These are phyloP conservation scores for Plasmodium vivax DNA, from an alignment of 169 alveolate genomes.

Conservation along the genomic window DNA sequence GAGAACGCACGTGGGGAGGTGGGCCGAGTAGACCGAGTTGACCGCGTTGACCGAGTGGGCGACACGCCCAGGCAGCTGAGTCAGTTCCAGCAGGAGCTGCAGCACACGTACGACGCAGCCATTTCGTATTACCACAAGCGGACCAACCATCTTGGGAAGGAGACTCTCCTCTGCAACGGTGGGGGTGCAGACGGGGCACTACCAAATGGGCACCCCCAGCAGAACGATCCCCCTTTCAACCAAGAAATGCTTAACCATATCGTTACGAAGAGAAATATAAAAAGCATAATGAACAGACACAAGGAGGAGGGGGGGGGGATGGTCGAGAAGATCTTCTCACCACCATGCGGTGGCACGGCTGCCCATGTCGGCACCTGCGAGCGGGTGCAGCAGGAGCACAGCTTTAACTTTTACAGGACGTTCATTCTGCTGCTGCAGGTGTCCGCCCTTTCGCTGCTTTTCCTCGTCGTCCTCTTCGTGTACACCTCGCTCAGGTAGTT, in stretches of 20 bases:
- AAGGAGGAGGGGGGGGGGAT: neutral
- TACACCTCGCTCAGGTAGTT: slow-evolving; percentile 31
- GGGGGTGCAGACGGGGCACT: neutral
- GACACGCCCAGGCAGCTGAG: slow-evolving; percentile 12
- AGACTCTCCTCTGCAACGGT: neutral
- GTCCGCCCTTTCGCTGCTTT: slow-evolving; percentile 20
- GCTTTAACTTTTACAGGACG: slow-evolving; percentile 36
- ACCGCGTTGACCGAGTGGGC: neutral
- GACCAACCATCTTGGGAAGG: neutral
- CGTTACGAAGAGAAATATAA: slow-evolving; percentile 51
- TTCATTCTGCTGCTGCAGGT: slow-evolving; percentile 30
- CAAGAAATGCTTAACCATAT: slow-evolving; percentile 22
- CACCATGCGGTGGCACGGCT: neutral
- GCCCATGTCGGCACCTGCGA: neutral
- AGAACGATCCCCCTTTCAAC: neutral
- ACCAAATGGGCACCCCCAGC: neutral
- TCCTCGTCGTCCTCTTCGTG: slow-evolving; percentile 33
- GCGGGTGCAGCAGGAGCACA: neutral
- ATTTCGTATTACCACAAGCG: slow-evolving; percentile 23
- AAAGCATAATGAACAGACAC: slow-evolving; percentile 5
- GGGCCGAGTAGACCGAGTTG: neutral
- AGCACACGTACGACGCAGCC: slow-evolving; percentile 27
- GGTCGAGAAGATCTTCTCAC: neutral
- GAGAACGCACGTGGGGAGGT: neutral
- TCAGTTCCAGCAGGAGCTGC: slow-evolving; percentile 13